Evolutionary conservation across 495 filamentous ascomycete species (phyloP), one percentile per base, ranked within the genome.

Genomic region (Penicillium coffeae): DNA sequence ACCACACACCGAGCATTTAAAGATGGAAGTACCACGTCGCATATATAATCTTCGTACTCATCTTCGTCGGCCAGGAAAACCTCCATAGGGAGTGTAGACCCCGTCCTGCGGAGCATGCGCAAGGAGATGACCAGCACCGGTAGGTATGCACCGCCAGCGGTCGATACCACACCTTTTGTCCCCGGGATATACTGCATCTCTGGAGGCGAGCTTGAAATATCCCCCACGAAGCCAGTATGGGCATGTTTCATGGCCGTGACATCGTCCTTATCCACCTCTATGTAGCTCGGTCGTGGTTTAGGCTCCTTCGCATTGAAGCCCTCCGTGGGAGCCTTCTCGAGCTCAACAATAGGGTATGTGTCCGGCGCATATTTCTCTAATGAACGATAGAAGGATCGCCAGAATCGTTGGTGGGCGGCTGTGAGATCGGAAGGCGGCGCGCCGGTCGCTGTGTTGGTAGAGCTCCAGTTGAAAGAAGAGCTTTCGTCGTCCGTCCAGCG

Each of bases 31-130:
- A 72, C 58, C 1, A 45, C 44, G 8, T 74, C 59, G 69, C 79
- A 83, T 7, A 82, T 63, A 22, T 67, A 56, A 6, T 56, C 47
- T 19, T 80, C 68, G 52, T 76, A 80, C 18, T 74, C 67, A 1
- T 50, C 25, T 14, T 60, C 41, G 5, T 66, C 58, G 22, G 73
- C 69, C 13, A 82, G 56, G 42, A 78, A 76, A 8, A 81, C 65
- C 55, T 83, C 68, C 22, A 81, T 65, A 3, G 77, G 79, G 1
- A 83, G 57, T 0, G 37, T 67, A 5, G 71, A 77, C 33, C 76
- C 76, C 5, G 69, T 71, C 13, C 67, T 64, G 10, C 79, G 73
- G 10, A 80, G 59, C 70, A 80, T 77, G 13, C 71, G 64, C 9
- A 81, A 51, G 1, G 74, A 71, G 0, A 76, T 68, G 9, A 81